phyloP scores from a whole-genome alignment of 2,329 filamentous ascomycete species.

The Paraphaeosphaeria sporulosa region DNA sequence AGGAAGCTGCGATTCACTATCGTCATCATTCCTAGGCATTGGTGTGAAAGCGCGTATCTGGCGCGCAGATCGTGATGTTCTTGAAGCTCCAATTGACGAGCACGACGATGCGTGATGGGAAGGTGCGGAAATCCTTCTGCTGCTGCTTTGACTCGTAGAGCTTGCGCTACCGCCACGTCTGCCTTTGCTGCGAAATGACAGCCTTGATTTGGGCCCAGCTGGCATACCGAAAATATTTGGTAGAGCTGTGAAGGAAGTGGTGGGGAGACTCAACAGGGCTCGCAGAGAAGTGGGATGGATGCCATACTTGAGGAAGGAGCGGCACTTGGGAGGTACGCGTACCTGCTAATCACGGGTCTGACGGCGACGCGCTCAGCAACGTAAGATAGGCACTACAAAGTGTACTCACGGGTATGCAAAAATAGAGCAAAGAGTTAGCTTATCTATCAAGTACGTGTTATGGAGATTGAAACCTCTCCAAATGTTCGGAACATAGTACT shows the following conservation, averaged over 20 bases:
- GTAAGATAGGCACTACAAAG: background rate
- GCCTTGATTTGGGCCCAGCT: constrained; percentile 17
- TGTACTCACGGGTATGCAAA: background rate
- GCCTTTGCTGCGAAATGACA: constrained; percentile 18
- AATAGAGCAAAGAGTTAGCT: background rate
- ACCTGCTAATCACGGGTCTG: constrained; percentile 18
- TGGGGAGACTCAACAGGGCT: background rate
- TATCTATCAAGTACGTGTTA: background rate
- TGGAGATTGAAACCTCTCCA: background rate
- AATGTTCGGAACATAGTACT: background rate
- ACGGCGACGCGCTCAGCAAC: background rate
- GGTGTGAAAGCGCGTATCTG: constrained; percentile 1
- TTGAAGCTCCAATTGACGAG: constrained; percentile 16
- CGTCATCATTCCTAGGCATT: background rate
- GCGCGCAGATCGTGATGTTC: background rate
- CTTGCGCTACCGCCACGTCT: constrained; percentile 16
- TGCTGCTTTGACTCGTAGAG: constrained; percentile 19
- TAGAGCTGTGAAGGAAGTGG: background rate
- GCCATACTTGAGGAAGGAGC: constrained; percentile 26
- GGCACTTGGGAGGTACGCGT: constrained; percentile 25
- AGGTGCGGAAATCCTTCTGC: constrained; percentile 16
- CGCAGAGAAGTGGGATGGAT: background rate
- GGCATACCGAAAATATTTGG: constrained; percentile 21
- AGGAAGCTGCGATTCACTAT: background rate
- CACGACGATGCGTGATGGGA: constrained; percentile 21